Conservation (phyloP, 2,329 filamentous ascomycete genomes). For the Arachnopeziza araneosa region DNA sequence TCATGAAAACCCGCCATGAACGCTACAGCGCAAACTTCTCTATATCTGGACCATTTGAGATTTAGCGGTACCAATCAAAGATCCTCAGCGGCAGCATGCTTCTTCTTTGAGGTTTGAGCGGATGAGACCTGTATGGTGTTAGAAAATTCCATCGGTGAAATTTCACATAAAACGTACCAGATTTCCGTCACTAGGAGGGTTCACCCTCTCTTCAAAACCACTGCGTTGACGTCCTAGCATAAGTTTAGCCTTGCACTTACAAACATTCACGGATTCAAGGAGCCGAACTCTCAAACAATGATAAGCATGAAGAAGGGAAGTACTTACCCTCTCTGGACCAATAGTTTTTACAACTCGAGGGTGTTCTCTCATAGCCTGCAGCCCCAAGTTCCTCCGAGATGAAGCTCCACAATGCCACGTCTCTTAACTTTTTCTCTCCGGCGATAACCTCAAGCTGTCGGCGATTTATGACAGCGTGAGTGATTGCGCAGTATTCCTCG, state of each 20-base stretch:
- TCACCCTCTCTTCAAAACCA: conserved; percentile 34
- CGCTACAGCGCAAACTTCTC: background rate
- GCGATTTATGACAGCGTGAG: background rate
- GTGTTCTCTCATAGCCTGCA: background rate
- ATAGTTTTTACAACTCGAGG: background rate
- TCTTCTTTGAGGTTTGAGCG: background rate
- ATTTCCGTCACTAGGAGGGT: conserved; percentile 75
- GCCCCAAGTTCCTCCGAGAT: background rate
- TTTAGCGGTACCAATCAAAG: background rate
- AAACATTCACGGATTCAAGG: background rate
- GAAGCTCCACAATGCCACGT: background rate
- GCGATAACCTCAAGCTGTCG: background rate
- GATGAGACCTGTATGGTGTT: background rate
- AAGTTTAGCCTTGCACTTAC: background rate
- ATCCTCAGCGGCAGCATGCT: background rate
- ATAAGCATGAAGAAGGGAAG: background rate
- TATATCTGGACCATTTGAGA: background rate
- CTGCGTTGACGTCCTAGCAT: background rate
- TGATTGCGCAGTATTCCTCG: background rate
- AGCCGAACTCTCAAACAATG: too few relatives aligned
- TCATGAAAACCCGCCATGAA: too few relatives aligned
- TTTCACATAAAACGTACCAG: conserved; percentile 40
- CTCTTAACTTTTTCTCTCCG: background rate
- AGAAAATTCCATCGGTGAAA: background rate
- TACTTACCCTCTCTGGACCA: background rate